Evolutionary conservation across 495 filamentous ascomycete species (phyloP).

Genomic region (Penicillium desertorum): DNA sequence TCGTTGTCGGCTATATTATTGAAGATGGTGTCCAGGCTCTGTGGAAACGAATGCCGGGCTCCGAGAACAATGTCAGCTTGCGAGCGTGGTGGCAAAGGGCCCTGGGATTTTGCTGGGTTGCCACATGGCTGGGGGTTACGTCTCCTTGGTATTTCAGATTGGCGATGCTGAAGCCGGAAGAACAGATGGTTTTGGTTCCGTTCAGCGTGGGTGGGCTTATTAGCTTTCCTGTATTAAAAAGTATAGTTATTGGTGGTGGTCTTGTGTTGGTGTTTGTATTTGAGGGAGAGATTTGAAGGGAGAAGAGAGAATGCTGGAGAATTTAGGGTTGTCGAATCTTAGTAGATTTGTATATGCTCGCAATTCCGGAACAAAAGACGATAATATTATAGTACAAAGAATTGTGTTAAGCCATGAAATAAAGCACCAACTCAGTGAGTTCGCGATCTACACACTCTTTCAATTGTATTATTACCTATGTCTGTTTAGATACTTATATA

Average conservation of each 20-base stretch:
- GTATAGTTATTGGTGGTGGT: slow-evolving; percentile 1
- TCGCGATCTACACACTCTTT: too few species aligned
- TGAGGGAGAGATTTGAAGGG: slow-evolving; percentile 12
- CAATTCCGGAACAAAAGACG: too few species aligned
- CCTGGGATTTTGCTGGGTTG: slow-evolving; percentile 19
- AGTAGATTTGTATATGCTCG: too few species aligned
- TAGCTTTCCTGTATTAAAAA: neutral
- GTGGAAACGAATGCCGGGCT: slow-evolving; percentile 11
- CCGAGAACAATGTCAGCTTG: neutral
- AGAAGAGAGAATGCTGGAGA: neutral
- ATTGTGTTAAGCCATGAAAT: too few species aligned
- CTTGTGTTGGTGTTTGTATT: slow-evolving; percentile 2
- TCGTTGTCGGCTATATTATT: slow-evolving; percentile 31
- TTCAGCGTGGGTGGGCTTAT: neutral
- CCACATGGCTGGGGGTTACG: slow-evolving; percentile 15
- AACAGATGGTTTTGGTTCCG: neutral
- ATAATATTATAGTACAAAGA: too few species aligned
- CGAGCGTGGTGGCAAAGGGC: slow-evolving; percentile 14
- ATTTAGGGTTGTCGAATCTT: neutral
- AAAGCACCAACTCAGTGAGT: too few species aligned
- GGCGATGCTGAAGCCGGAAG: neutral
- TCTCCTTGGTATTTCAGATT: slow-evolving; percentile 10
- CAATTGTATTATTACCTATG: too few species aligned
- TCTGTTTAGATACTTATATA: too few species aligned
- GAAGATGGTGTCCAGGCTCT: slow-evolving; percentile 34